Evolutionary conservation across 495 filamentous ascomycete genomes (phyloP).

Genomic region (Symbiotaphrina buchneri): DNA sequence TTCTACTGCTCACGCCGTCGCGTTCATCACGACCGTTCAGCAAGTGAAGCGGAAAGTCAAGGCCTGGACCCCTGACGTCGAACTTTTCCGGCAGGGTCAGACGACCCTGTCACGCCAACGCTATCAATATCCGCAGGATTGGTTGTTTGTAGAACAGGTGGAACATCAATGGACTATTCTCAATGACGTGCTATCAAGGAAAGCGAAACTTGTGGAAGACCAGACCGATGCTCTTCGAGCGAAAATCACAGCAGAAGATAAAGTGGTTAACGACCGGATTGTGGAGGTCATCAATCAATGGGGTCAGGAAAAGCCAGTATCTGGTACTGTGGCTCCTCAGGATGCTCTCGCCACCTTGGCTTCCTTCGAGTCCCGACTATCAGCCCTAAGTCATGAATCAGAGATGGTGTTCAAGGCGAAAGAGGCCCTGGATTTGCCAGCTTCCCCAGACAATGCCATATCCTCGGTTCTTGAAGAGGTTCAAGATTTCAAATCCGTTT

Average conservation of each 20-base stretch:
- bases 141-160: constrained; percentile 85
- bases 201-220: constrained; percentile 83
- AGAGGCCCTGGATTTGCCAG: constrained; percentile 79
- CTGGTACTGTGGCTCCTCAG: constrained; percentile 73
- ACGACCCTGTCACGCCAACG: constrained; percentile 72
- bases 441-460: constrained; percentile 52
- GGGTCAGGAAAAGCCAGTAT: constrained; percentile 92
- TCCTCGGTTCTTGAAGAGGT: constrained; percentile 78
- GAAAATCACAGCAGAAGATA: constrained; percentile 92
- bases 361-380: constrained; percentile 63
- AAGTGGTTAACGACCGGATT: constrained; percentile 71
- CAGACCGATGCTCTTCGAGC: constrained; percentile 86
- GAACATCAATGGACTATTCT: constrained; percentile 82
- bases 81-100: constrained; percentile 85
- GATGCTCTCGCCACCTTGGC: constrained; percentile 59
- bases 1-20: constrained; percentile 86
- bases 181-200: constrained; percentile 69
- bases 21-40: constrained; percentile 95
- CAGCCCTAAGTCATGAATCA: constrained; percentile 59
- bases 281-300: constrained; percentile 59
- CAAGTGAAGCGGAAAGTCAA: constrained; percentile 83
- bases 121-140: constrained; percentile 80
- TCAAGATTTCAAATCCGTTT: constrained; percentile 96
- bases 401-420: constrained; percentile 93
- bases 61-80: constrained; percentile 84